A percentile compares a stretch with the other conserved stretches of the same genome.
Conservation (phyloP, 139 green algal genomes). For the Picochlorum sp. region DNA sequence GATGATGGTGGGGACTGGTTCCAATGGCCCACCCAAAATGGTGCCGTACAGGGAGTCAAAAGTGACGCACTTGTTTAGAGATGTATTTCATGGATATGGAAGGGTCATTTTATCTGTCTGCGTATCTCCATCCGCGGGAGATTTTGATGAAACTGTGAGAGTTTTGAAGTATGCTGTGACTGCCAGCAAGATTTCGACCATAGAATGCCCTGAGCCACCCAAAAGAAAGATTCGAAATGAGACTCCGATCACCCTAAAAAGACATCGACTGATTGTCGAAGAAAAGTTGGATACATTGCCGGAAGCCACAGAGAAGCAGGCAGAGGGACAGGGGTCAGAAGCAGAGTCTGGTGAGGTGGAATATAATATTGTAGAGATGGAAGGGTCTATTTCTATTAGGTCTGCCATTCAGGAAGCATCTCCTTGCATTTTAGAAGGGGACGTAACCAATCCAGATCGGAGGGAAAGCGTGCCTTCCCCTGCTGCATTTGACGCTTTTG, state of each 20-base stretch:
- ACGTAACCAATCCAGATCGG: too few relatives aligned
- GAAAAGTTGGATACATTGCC: neutral
- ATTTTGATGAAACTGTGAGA: constrained; percentile 62
- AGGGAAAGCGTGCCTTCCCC: too few relatives aligned
- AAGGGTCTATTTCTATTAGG: too few relatives aligned
- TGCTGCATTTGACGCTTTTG: too few relatives aligned
- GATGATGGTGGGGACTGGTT: neutral
- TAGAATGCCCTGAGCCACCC: constrained; percentile 33
- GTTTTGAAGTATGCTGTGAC: constrained; percentile 50
- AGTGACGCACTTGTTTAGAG: constrained; percentile 39
- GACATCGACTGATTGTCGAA: constrained; percentile 16
- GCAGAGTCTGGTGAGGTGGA: neutral
- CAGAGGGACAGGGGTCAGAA: neutral
- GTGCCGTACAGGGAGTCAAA: constrained; percentile 57
- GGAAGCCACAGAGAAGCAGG: constrained; percentile 1
- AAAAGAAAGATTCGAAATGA: constrained; percentile 26
- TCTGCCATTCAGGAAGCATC: too few relatives aligned
- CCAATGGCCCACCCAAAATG: constrained; percentile 18
- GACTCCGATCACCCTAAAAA: constrained; percentile 9
- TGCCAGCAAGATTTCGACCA: constrained; percentile 39
- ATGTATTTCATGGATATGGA: constrained; percentile 61
- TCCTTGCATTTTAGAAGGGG: too few relatives aligned
- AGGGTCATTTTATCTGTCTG: constrained; percentile 62
- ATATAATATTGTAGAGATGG: too few relatives aligned
- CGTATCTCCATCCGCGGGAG: constrained; percentile 39